Evolutionary conservation across 768 basidiomycete genomes (phyloP), one percentile per base, ranked within the genome.

Genomic region (Postia placenta): DNA sequence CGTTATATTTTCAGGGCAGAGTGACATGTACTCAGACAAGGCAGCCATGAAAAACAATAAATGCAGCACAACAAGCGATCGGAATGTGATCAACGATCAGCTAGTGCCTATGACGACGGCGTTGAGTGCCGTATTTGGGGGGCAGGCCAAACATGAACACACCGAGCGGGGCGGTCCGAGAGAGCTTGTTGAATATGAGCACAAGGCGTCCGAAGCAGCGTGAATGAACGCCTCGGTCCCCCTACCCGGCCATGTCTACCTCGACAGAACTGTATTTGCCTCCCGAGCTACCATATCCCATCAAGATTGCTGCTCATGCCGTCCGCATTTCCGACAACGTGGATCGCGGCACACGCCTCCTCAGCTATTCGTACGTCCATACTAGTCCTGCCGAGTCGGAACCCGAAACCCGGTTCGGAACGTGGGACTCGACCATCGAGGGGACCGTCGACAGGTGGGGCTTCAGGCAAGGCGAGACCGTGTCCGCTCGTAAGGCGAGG

Each of bases 381-480:
- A 64, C 73, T 50, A 62, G 79, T 38, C 69, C 73, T 49, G 71
- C 64, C 49, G 74, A 72, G 45, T 65, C 72, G 42, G 67, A 67
- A 55, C 74, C 78, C 42, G 86, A 88, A 64, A 76, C 79, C 49
- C 79, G 88, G 52, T 89, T 90, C 62, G 90, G 91, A 50, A 87
- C 85, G 30, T 98, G 92, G 92, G 94, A 97, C 64, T 80, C 81
- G 46, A 76, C 88, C 26, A 74, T 96, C 19, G 87, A 92, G 56
- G 95, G 95, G 48, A 74, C 75, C 7, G 63, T 97, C 30, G 73
- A 79, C 36, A 64, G 68, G 14, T 97, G 93, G 93, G 74, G 73
- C 45, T 64, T 89, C 54, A 77, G 73, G 30, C 63, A 71, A 2
- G 85, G 85, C 50, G 86, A 89, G 56, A 72, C 79, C 45, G 70